phyloP scores from a whole-genome alignment of 2,329 filamentous ascomycete genomes.

The Pseudogymnoascus sp. region DNA sequence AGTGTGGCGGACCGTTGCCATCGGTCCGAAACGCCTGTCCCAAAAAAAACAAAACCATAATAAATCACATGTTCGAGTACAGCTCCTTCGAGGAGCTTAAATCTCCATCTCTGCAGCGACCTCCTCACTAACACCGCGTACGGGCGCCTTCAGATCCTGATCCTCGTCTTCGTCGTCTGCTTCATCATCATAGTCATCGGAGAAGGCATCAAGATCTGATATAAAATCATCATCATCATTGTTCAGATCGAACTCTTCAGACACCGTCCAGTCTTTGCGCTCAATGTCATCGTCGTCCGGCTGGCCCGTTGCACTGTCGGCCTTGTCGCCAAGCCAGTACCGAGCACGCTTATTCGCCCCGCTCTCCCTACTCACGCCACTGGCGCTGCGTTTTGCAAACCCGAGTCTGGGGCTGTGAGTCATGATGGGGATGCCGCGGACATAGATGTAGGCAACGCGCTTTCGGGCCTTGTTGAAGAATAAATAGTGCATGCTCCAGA shows the following conservation, averaged over 20 bases:
- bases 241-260: conserved; percentile 41
- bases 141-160: conserved; percentile 21
- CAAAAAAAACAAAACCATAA: conserved; percentile 6
- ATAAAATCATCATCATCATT: conserved; percentile 39
- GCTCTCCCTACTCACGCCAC: conserved; percentile 29
- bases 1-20: conserved; percentile 11
- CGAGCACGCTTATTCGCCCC: conserved; percentile 71
- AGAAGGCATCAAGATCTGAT: conserved; percentile 39
- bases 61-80: conserved; percentile 9
- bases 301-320: conserved; percentile 35
- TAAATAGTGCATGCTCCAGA: conserved; percentile 95
- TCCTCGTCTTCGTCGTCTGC: conserved; percentile 21
- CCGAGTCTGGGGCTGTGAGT: conserved; percentile 48
- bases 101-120: conserved; percentile 55
- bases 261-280: conserved; percentile 30
- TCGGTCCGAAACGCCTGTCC: conserved; percentile 11
- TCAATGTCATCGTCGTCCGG: conserved; percentile 34
- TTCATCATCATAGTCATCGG: conserved; percentile 24
- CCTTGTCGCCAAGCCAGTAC: conserved; percentile 75
- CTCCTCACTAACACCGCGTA: conserved; percentile 52
- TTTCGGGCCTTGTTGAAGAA: conserved; percentile 93
- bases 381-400: conserved; percentile 23
- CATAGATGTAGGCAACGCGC: conserved; percentile 86
- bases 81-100: conserved; percentile 1
- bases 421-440: conserved; percentile 76